Conservation (phyloP, 164 flowering plant species). For the Echeveria elegans region DNA sequence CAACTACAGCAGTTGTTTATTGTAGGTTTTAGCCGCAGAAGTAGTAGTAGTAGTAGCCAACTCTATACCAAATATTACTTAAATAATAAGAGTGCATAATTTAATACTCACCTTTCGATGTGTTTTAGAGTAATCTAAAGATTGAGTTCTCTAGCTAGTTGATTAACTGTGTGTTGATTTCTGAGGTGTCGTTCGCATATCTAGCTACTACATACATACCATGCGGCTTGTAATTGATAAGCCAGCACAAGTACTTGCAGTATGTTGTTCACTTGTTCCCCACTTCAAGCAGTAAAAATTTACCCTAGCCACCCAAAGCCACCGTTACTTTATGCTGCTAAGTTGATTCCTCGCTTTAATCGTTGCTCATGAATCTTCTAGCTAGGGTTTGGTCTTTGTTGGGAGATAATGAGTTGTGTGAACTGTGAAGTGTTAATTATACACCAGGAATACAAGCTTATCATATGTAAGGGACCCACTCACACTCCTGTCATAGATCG, state of each 20-base stretch:
- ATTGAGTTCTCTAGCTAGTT: constrained; percentile 4
- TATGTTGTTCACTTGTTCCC: neutral
- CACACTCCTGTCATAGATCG: constrained; percentile 4
- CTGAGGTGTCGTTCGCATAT: constrained; percentile 4
- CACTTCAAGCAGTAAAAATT: neutral
- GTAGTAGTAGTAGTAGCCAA: neutral
- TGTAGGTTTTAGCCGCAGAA: neutral
- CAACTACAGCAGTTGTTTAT: neutral
- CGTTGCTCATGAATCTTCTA: no score
- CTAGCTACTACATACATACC: neutral
- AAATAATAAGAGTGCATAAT: neutral
- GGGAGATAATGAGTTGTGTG: no score
- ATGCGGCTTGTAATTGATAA: neutral
- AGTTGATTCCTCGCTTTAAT: neutral
- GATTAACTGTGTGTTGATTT: constrained; percentile 6
- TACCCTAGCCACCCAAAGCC: neutral
- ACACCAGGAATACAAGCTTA: neutral
- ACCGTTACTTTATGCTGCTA: constrained; percentile 1
- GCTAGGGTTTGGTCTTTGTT: neutral
- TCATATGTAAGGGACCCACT: constrained; percentile 2
- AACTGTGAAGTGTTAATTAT: neutral
- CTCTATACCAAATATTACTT: no score
- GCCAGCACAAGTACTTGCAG: neutral
- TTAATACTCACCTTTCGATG: neutral
- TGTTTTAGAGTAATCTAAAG: constrained; percentile 1